phyloP scores from a whole-genome alignment of 177 flowering plant species.

The Vitis hybrid region DNA sequence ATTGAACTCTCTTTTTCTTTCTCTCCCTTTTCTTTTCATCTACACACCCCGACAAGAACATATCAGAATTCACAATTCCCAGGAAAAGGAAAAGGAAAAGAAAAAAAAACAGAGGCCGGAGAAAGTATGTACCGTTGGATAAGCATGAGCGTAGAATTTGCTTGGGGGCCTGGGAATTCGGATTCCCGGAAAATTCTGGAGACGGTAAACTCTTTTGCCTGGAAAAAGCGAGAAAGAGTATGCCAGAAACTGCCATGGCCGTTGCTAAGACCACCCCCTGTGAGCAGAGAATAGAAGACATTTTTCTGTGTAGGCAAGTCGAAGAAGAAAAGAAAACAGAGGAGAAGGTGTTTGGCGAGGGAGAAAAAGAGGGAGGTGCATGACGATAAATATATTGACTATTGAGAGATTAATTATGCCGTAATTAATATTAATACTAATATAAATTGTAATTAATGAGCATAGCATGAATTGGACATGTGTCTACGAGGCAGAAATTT shows the following conservation, averaged over 20 bases:
- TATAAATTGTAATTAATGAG: no score
- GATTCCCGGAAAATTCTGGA: constrained; percentile 6
- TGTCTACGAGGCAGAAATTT: no score
- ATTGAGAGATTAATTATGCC: no score
- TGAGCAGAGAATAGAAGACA: constrained; percentile 46
- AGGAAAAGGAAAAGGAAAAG: neutral
- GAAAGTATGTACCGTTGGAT: constrained; percentile 36
- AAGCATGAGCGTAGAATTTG: constrained; percentile 41
- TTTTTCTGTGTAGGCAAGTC: neutral
- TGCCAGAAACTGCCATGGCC: constrained; percentile 68
- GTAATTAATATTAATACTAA: no score
- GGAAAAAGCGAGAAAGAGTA: constrained; percentile 38
- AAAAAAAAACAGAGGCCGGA: neutral
- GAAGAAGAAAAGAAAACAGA: neutral
- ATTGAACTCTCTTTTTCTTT: constrained; percentile 48
- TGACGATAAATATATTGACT: no score
- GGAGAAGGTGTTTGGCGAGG: neutral
- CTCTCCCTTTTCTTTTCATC: constrained; percentile 26
- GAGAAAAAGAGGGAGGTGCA: no score
- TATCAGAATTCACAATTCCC: neutral
- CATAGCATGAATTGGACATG: no score
- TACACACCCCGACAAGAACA: constrained; percentile 2
- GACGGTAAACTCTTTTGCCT: constrained; percentile 21
- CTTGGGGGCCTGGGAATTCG: constrained; percentile 12
- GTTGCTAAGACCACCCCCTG: constrained; percentile 55